A percentile compares a stretch with the other conserved stretches of the same genome.
Evolutionary conservation across 148 eudicot species (phyloP).

Genomic region (Rhododendron ferrugineum): DNA sequence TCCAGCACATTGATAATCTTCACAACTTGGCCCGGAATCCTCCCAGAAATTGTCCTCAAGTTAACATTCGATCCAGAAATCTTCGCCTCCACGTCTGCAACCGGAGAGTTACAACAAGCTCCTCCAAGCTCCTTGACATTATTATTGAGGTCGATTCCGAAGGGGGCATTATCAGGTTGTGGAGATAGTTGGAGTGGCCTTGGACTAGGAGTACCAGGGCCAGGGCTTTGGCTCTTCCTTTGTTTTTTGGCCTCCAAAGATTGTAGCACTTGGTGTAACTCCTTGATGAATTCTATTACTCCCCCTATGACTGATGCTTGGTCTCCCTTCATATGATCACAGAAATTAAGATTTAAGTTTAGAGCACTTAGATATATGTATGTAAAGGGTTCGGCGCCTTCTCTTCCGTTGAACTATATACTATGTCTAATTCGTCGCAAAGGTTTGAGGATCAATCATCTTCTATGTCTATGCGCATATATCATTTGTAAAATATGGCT

Average conservation of each 20-base stretch:
- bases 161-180: conserved; percentile 28
- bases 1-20: conserved; percentile 59
- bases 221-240: conserved; percentile 79
- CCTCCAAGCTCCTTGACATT: conserved; percentile 62
- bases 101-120: conserved; percentile 66
- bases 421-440: not conserved
- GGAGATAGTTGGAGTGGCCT: conserved; percentile 33
- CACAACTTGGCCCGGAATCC: conserved; percentile 61
- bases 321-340: conserved; percentile 51
- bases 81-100: conserved; percentile 94
- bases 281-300: conserved; percentile 87
- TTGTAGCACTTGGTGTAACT: conserved; percentile 74
- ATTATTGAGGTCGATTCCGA: not conserved
- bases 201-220: conserved; percentile 77
- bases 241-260: conserved; percentile 74
- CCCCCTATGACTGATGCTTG: conserved; percentile 97
- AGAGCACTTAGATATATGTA: no score
- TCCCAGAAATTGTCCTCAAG: conserved; percentile 54
- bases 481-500: not conserved
- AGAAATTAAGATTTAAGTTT: not conserved
- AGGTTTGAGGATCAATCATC: not conserved
- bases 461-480: not conserved
- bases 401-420: not conserved
- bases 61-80: conserved; percentile 77
- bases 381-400: not conserved